phyloP scores from a whole-genome alignment of 1,284 basidiomycete genomes.

The Chiua sp. region DNA sequence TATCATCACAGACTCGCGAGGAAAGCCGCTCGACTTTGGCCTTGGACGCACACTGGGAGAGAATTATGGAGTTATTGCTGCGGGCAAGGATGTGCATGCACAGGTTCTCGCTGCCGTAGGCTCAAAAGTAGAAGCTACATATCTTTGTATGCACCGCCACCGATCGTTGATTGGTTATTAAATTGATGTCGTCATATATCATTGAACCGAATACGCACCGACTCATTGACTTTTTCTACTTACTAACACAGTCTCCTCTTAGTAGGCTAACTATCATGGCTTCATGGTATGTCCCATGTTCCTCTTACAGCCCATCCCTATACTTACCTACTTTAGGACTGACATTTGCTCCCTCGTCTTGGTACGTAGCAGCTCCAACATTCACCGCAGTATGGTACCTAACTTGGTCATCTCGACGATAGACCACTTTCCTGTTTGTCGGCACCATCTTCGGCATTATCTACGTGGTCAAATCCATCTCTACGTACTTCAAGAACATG shows the following conservation, averaged over 20 bases:
- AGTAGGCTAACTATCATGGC: constrained; percentile 22
- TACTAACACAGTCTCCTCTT: no score
- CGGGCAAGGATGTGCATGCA: constrained; percentile 68
- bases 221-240: no score
- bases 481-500: constrained; percentile 46
- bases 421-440: constrained; percentile 53
- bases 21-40: constrained; percentile 84
- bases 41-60: constrained; percentile 85
- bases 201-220: neutral
- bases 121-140: constrained; percentile 27
- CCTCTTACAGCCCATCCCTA: neutral
- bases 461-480: constrained; percentile 41
- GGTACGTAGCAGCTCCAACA: constrained; percentile 29
- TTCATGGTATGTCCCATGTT: constrained; percentile 21
- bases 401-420: neutral
- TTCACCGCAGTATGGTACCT: no score
- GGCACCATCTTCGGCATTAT: constrained; percentile 48
- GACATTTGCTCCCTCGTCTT: constrained; percentile 46
- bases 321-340: constrained; percentile 32
- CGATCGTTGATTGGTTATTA: no score
- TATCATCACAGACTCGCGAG: constrained; percentile 83
- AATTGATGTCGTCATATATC: neutral
- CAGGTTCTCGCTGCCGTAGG: constrained; percentile 77
- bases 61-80: constrained; percentile 90
- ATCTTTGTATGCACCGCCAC: neutral